Evolutionary conservation across 176 grass and related monocot species (phyloP).

Genomic region (Leersia perrieri): DNA sequence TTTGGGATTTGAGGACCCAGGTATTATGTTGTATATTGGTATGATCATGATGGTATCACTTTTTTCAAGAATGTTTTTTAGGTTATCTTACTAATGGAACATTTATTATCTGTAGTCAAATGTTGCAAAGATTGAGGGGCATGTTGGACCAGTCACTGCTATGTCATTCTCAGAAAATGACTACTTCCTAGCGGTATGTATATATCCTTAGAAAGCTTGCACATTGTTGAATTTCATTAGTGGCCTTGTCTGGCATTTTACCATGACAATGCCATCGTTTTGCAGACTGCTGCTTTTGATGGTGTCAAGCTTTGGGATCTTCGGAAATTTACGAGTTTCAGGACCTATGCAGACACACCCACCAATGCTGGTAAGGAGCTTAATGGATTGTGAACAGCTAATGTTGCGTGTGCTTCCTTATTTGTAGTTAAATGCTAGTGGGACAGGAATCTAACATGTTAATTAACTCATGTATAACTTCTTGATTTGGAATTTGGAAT

Average conservation of each 20-base stretch:
- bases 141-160: conserved; percentile 81
- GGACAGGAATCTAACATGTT: background rate
- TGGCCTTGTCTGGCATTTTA: background rate
- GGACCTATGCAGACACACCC: conserved; percentile 77
- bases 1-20: conserved; percentile 98
- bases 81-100: conserved; percentile 28
- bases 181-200: conserved; percentile 92
- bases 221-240: conserved; percentile 2
- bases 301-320: conserved; percentile 99
- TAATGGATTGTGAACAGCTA: conserved; percentile 2
- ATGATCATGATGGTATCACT: too few relatives aligned
- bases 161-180: conserved; percentile 99
- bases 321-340: conserved; percentile 91
- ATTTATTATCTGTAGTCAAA: conserved; percentile 53
- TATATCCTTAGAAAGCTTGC: background rate
- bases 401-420: background rate
- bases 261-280: background rate
- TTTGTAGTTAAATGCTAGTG: background rate
- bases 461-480: background rate
- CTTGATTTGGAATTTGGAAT: background rate
- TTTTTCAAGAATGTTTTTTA: conserved; percentile 17
- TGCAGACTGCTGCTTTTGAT: conserved; percentile 90
- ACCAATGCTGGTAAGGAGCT: conserved; percentile 81
- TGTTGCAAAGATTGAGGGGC: conserved; percentile 85
- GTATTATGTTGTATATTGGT: conserved; percentile 21